Percentiles rank a stretch among this genome's conserved stretches.
These are phyloP conservation scores for Microdochium paspali DNA, from an alignment of 2,329 filamentous ascomycete species.

Conservation along the genomic window DNA sequence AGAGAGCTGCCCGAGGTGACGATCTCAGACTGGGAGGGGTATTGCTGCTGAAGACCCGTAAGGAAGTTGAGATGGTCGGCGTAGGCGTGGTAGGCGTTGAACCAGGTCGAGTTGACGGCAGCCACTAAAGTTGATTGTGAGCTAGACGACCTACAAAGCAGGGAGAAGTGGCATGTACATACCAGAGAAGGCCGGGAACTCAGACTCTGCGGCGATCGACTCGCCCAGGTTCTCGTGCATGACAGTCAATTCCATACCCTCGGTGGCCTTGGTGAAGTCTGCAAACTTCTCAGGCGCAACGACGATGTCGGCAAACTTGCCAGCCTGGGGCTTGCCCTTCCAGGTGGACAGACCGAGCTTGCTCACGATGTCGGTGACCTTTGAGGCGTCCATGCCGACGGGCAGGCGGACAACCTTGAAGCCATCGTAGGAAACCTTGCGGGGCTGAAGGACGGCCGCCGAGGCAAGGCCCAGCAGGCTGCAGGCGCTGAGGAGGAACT, in stretches of 20 bases:
- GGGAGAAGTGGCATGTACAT: constrained; percentile 4
- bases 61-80: constrained; percentile 40
- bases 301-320: constrained; percentile 28
- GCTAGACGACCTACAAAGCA: constrained; percentile 6
- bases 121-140: constrained; percentile 10
- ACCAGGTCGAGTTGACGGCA: constrained; percentile 29
- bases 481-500: background rate
- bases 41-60: constrained; percentile 31
- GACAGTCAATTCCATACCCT: constrained; percentile 18
- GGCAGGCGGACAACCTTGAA: constrained; percentile 27
- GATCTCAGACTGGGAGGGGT: constrained; percentile 36
- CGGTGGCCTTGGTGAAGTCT: constrained; percentile 16
- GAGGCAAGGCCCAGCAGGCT: background rate
- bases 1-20: constrained; percentile 34
- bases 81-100: constrained; percentile 44
- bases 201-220: constrained; percentile 24
- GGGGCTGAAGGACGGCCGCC: background rate
- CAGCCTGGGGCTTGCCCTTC: constrained; percentile 24
- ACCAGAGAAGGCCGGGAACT: constrained; percentile 19
- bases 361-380: constrained; percentile 22
- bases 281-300: constrained; percentile 24
- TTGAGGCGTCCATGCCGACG: constrained; percentile 20
- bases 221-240: constrained; percentile 30
- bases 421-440: background rate
- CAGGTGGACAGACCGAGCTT: constrained; percentile 25